Base-by-base conservation (phyloP, 495 filamentous ascomycete species). In the Melanomma pulvis-pyrius region DNA sequence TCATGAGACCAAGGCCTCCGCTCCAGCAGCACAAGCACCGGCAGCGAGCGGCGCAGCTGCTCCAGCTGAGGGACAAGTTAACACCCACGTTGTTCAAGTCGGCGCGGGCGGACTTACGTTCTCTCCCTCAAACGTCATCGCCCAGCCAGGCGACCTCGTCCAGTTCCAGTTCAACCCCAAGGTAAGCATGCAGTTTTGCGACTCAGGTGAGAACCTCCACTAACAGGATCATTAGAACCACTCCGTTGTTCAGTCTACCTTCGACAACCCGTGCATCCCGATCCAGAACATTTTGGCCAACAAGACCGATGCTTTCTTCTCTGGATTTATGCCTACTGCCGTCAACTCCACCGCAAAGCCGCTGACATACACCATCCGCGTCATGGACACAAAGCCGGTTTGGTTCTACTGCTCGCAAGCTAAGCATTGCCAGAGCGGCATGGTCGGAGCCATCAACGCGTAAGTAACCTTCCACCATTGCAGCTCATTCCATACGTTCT, bases 81-180 rank as follows among this genome's bases (percentile, higher is more conserved):
- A 22, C 11, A 68, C 72, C 22, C 68, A 71, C 47, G 68, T 74
- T 19, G 57, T 74, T 25, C 65, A 72, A 63, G 72, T 72, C 22
- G 67, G 70, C 21, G 17, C 68, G 15, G 74, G 75, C 26, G 73
- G 68, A 9, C 67, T 75, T 5, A 56, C 39, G 17, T 78, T 78
- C 61, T 70, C 70, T 12, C 80, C 80, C 9, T 73, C 79, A 47
- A 76, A 71, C 2, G 60, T 84, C 32, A 69, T 65, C 26, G 83
- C 81, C 1, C 64, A 47, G 1, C 66, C 73, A 0, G 83, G 83
- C 11, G 78, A 81, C 34, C 61, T 81, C 54, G 75, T 85, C 41
- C 81, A 84, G 57, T 85, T 84, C 73, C 82, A 84, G 48, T 85
- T 84, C 76, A 78, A 75, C 49, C 73, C 79, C 6, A 75, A 71